Evolutionary conservation across 306 rosid genomes (phyloP).

Genomic region (Cucumis hystrix): DNA sequence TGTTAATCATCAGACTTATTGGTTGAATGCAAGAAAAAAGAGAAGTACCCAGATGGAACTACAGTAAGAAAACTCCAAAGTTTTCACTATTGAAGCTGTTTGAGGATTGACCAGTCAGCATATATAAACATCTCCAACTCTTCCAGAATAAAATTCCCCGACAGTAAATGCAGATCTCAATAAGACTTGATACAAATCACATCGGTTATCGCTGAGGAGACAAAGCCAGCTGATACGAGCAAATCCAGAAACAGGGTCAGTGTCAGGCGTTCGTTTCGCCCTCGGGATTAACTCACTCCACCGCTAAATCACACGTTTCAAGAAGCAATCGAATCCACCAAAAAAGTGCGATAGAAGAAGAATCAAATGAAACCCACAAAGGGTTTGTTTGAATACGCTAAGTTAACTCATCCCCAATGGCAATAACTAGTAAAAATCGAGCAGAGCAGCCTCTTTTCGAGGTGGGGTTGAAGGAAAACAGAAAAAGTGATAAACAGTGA

Average conservation of each 20-base stretch:
- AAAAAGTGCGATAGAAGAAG: not conserved
- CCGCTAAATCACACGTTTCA: not conserved
- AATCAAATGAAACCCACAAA: not conserved
- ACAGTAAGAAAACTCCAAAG: slow-evolving; percentile 1
- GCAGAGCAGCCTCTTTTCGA: not conserved
- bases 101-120: not conserved
- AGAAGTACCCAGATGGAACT: not conserved
- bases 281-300: not conserved
- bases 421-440: not conserved
- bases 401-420: not conserved
- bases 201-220: not conserved
- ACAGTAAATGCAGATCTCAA: slow-evolving; percentile 1
- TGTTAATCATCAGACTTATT: not conserved
- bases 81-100: not conserved
- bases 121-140: not conserved
- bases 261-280: not conserved
- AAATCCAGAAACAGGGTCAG: not conserved
- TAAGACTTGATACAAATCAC: not conserved
- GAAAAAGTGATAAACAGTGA: not conserved
- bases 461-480: not conserved
- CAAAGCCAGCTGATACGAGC: slow-evolving; percentile 5
- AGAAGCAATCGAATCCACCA: not conserved
- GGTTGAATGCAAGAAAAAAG: not conserved
- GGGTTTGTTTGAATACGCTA: not conserved
- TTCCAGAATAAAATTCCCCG: slow-evolving; percentile 1